A percentile compares a stretch with the other conserved stretches of the same genome.
phyloP scores from a whole-genome alignment of 805 yeast genomes.

The Sporopachydermia quercuum region DNA sequence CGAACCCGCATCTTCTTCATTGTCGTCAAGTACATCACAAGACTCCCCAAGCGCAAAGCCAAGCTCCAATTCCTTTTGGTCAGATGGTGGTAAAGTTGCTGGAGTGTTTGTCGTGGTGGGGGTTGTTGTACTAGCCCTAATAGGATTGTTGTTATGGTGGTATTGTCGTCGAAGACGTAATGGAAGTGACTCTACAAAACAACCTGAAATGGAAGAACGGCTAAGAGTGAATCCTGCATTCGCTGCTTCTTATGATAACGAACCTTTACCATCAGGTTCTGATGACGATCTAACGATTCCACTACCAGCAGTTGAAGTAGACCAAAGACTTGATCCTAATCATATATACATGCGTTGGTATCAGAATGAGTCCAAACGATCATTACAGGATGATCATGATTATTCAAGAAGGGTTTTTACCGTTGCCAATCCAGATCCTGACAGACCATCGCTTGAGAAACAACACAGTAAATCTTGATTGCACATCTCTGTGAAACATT shows the following conservation, averaged over 20 bases:
- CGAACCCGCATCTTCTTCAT: neutral
- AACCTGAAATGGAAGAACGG: neutral
- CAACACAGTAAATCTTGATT: too few relatives aligned
- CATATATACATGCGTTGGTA: constrained; percentile 35
- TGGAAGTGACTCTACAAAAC: neutral
- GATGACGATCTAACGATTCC: constrained; percentile 12
- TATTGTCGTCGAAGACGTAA: constrained; percentile 19
- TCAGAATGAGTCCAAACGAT: constrained; percentile 27
- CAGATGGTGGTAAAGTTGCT: constrained; percentile 62
- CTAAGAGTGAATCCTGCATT: constrained; percentile 2
- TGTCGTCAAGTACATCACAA: neutral
- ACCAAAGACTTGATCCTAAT: constrained; percentile 46
- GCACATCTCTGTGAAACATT: constrained; percentile 3
- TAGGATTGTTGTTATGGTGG: constrained; percentile 30
- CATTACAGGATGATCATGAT: constrained; percentile 41
- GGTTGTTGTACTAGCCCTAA: constrained; percentile 32
- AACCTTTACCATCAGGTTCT: constrained; percentile 6
- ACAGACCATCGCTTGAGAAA: neutral
- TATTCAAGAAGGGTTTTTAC: constrained; percentile 40
- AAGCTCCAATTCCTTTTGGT: constrained; percentile 35
- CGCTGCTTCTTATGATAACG: constrained; percentile 14
- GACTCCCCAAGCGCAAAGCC: too few relatives aligned
- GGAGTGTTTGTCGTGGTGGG: constrained; percentile 80
- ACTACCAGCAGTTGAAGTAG: constrained; percentile 23
- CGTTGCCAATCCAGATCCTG: constrained; percentile 33